A percentile compares a stretch with the other conserved stretches of the same genome.
Conservation (phyloP, 2,329 filamentous ascomycete genomes). For the Diaporthe sp. region DNA sequence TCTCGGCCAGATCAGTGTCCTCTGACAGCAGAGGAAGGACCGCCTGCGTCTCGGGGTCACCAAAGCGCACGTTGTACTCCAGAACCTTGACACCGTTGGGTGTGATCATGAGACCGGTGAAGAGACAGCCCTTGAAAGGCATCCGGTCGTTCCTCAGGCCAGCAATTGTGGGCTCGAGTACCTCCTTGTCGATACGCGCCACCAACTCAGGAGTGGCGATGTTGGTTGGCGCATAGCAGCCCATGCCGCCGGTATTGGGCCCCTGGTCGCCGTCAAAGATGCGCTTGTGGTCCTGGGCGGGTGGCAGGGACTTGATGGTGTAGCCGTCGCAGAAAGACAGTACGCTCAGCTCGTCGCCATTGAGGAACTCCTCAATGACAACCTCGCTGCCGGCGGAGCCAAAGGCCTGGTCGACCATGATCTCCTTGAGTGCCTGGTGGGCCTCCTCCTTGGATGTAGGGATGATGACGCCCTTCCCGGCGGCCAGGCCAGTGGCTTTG, state of each 20-base stretch:
- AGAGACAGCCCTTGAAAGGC: slow-evolving; percentile 81
- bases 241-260: slow-evolving; percentile 97
- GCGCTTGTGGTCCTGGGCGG: slow-evolving; percentile 97
- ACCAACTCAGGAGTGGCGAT: slow-evolving; percentile 82
- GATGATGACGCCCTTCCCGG: slow-evolving; percentile 95
- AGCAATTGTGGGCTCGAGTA: slow-evolving; percentile 90
- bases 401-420: slow-evolving; percentile 92
- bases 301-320: slow-evolving; percentile 84
- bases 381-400: slow-evolving; percentile 89
- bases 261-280: slow-evolving; percentile 91
- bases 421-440: slow-evolving; percentile 82
- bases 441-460: slow-evolving; percentile 87
- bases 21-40: slow-evolving; percentile 81
- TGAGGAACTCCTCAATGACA: slow-evolving; percentile 93
- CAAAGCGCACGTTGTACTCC: slow-evolving; percentile 94
- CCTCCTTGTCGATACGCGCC: slow-evolving; percentile 80
- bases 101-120: slow-evolving; percentile 96
- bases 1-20: slow-evolving; percentile 86
- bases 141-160: slow-evolving; percentile 87
- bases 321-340: slow-evolving; percentile 93
- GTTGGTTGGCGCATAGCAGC: slow-evolving; percentile 92
- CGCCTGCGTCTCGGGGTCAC: slow-evolving; percentile 92
- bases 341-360: slow-evolving; percentile 92
- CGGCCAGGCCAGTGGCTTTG: slow-evolving; percentile 92
- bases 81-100: slow-evolving; percentile 83